Evolutionary conservation across 1,284 basidiomycete species (phyloP).

Genomic region (Melampsora americana): DNA sequence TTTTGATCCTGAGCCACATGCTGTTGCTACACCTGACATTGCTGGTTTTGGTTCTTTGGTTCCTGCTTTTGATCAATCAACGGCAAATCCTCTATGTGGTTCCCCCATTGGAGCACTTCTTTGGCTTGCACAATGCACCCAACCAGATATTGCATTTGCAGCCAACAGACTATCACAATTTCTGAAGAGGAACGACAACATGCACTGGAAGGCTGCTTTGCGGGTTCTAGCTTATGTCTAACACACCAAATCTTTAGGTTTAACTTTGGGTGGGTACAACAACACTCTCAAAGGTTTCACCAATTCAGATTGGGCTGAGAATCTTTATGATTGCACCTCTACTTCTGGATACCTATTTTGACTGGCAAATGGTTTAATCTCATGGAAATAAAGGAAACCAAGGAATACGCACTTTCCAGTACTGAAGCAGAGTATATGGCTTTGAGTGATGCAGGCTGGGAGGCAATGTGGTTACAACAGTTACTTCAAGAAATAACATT

Average conservation of each 20-base stretch:
- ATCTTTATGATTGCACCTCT: neutral
- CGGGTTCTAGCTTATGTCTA: neutral
- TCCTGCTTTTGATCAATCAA: neutral
- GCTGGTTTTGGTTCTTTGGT: neutral
- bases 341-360: slow-evolving; percentile 1
- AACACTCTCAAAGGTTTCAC: neutral
- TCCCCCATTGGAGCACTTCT: neutral
- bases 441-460: neutral
- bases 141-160: neutral
- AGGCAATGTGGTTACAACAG: neutral
- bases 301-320: slow-evolving; percentile 19
- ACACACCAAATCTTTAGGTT: neutral
- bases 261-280: neutral
- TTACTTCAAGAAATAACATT: neutral
- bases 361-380: neutral
- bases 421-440: neutral
- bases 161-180: neutral
- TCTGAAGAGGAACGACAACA: neutral
- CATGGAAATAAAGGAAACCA: neutral
- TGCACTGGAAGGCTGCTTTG: neutral
- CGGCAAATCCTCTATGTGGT: neutral
- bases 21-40: neutral
- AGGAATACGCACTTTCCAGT: neutral
- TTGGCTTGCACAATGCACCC: slow-evolving; percentile 16
- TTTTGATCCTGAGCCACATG: too few relatives aligned